A percentile compares a stretch with the other conserved stretches of the same genome.
Conservation (phyloP, 192 early-diverging fungal genomes). For the Coemansia pectinata region DNA sequence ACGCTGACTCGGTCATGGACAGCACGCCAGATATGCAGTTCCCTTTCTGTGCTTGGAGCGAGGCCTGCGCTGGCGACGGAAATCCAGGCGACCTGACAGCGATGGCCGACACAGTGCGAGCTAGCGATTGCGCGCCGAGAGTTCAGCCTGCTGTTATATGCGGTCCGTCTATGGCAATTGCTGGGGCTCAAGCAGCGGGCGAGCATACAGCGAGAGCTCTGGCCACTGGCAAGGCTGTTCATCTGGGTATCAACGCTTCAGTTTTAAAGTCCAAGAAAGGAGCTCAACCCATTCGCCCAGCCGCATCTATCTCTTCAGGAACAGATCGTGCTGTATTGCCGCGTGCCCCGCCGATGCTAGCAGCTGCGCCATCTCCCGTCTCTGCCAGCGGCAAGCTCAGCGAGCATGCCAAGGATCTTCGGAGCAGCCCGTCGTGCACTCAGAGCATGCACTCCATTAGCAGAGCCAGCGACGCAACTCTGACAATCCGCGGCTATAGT, state of each 20-base stretch:
- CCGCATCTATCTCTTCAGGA: background rate
- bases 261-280: background rate
- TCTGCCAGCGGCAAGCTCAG: background rate
- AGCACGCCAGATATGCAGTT: background rate
- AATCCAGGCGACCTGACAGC: background rate
- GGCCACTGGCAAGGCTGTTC: background rate
- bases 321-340: background rate
- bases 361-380: background rate
- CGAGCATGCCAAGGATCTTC: background rate
- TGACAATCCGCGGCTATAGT: background rate
- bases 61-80: background rate
- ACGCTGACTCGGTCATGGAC: background rate
- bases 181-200: background rate
- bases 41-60: background rate
- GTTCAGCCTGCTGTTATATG: background rate
- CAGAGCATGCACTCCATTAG: slow-evolving; percentile 14
- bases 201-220: background rate
- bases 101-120: background rate
- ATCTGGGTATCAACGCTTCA: background rate
- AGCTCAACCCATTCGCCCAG: background rate
- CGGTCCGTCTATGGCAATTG: background rate
- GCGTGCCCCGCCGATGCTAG: background rate
- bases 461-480: slow-evolving; percentile 26
- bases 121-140: background rate
- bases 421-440: slow-evolving; percentile 10